Conservation (phyloP, 2,329 filamentous ascomycete species). For the Beauveria brongniartii region DNA sequence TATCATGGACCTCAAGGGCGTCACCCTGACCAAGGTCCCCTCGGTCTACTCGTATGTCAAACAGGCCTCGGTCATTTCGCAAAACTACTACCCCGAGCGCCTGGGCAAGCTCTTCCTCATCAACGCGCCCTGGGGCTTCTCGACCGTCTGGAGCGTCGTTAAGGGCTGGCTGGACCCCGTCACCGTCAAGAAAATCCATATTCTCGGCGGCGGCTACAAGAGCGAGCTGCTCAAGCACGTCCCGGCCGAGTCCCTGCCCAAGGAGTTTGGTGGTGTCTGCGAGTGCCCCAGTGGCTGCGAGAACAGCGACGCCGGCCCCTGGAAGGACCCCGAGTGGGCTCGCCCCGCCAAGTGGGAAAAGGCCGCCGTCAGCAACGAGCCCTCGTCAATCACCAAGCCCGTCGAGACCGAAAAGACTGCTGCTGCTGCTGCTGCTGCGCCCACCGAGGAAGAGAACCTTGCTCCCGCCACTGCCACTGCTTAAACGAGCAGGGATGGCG, state of each 20-base stretch:
- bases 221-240: slow-evolving; percentile 78
- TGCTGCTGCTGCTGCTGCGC: slow-evolving; percentile 20
- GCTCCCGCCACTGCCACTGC: slow-evolving; percentile 21
- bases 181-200: slow-evolving; percentile 91
- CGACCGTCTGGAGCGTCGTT: slow-evolving; percentile 72
- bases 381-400: slow-evolving; percentile 28
- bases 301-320: slow-evolving; percentile 84
- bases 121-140: slow-evolving; percentile 96
- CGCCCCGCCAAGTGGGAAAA: slow-evolving; percentile 58
- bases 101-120: slow-evolving; percentile 94
- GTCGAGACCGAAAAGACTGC: slow-evolving; percentile 18
- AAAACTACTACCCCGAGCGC: slow-evolving; percentile 99
- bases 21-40: slow-evolving; percentile 71
- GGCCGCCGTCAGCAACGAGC: slow-evolving; percentile 35
- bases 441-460: slow-evolving; percentile 27
- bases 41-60: slow-evolving; percentile 85
- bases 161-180: slow-evolving; percentile 96
- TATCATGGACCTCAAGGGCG: slow-evolving; percentile 96
- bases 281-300: slow-evolving; percentile 74
- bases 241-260: slow-evolving; percentile 81
- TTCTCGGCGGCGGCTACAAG: slow-evolving; percentile 75
- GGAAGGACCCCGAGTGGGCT: slow-evolving; percentile 64
- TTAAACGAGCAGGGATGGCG: background rate
- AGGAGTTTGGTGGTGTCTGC: slow-evolving; percentile 76
- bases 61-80: slow-evolving; percentile 78